Percentiles rank a stretch among this genome's conserved stretches.
phyloP scores from a whole-genome alignment of 495 filamentous ascomycete species.

The Neurospora sp. region DNA sequence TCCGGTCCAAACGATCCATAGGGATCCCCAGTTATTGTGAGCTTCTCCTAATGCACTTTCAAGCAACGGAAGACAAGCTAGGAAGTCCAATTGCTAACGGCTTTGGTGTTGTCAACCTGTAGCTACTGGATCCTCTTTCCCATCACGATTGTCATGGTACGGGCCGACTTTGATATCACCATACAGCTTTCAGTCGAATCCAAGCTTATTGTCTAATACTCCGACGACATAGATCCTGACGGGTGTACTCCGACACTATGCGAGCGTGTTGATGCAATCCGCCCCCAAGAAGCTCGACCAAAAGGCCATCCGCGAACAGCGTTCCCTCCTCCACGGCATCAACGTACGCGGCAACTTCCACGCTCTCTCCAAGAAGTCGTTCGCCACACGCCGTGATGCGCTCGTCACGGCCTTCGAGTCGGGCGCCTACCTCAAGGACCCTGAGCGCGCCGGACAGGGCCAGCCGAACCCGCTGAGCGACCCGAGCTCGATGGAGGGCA shows the following conservation, averaged over 20 bases:
- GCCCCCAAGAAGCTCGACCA: conserved; percentile 73
- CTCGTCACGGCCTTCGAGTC: conserved; percentile 70
- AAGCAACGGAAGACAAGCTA: conserved; percentile 1
- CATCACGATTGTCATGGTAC: conserved; percentile 94
- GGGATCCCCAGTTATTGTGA: conserved; percentile 98
- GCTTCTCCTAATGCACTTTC: neutral
- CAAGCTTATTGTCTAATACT: conserved; percentile 1
- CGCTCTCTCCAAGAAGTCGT: conserved; percentile 63
- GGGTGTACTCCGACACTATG: conserved; percentile 92
- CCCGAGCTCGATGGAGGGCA: conserved; percentile 95
- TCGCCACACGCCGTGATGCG: conserved; percentile 68
- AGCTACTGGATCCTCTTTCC: conserved; percentile 99
- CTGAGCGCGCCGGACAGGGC: conserved; percentile 72
- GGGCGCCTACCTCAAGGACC: conserved; percentile 83
- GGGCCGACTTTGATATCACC: neutral
- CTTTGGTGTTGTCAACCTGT: neutral
- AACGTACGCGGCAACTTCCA: conserved; percentile 72
- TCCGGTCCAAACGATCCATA: conserved; percentile 85
- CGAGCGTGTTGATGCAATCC: conserved; percentile 76
- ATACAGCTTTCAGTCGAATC: neutral
- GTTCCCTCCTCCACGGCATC: conserved; percentile 74
- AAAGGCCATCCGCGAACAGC: conserved; percentile 74
- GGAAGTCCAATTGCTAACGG: neutral
- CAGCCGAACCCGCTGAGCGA: conserved; percentile 93
- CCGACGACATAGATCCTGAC: conserved; percentile 61